phyloP scores from a whole-genome alignment of 352 stramenopile species.

The Phytophthora kernoviae region DNA sequence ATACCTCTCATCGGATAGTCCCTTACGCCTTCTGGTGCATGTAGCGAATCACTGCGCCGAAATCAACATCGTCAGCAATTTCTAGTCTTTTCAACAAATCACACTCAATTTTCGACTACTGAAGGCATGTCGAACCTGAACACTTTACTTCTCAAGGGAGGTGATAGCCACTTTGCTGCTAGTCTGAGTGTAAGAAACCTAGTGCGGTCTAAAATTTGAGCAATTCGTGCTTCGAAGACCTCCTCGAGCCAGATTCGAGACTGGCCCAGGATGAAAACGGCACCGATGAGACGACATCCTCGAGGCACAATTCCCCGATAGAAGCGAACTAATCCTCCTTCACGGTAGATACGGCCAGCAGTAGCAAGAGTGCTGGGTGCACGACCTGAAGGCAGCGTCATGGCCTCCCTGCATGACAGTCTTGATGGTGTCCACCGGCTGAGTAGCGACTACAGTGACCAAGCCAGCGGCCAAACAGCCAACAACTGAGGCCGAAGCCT shows the following conservation, averaged over 20 bases:
- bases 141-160: not conserved
- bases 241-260: constrained; percentile 74
- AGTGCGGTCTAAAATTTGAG: constrained; percentile 40
- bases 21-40: too few relatives aligned
- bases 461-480: constrained; percentile 78
- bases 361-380: constrained; percentile 49
- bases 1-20: too few relatives aligned
- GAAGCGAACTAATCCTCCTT: constrained; percentile 58
- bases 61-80: constrained; percentile 14
- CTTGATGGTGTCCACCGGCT: constrained; percentile 86
- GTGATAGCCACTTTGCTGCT: too few relatives aligned
- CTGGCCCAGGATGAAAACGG: constrained; percentile 84
- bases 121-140: constrained; percentile 3
- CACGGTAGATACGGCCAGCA: constrained; percentile 47
- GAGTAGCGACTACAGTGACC: constrained; percentile 74
- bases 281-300: constrained; percentile 78
- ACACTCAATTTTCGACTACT: constrained; percentile 14
- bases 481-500: constrained; percentile 58
- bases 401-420: constrained; percentile 86
- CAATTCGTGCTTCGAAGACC: constrained; percentile 67
- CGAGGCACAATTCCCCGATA: constrained; percentile 78
- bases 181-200: constrained; percentile 8
- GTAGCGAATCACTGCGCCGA: constrained; percentile 15
- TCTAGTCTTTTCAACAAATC: not conserved
- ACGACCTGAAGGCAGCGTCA: constrained; percentile 42